Conservation (phyloP, 805 yeast genomes). For the Saccharomycopsis amapae region DNA sequence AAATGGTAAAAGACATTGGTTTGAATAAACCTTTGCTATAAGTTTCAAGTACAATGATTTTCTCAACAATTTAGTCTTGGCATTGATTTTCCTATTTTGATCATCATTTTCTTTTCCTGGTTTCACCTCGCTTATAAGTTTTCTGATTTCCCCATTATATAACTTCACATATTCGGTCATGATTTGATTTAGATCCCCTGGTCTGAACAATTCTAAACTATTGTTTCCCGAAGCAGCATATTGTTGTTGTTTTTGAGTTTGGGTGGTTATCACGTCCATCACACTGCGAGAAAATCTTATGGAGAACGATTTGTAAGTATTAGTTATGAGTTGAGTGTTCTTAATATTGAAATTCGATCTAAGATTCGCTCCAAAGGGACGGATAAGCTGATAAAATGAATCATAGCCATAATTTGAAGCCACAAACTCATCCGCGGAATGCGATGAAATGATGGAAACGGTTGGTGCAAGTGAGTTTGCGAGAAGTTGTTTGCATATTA, state of each 20-base stretch:
- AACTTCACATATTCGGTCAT: conserved; percentile 8
- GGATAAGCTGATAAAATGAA: conserved; percentile 2
- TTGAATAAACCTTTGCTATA: conserved; percentile 8
- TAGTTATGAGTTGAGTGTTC: conserved; percentile 19
- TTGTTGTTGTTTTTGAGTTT: neutral
- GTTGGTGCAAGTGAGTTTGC: conserved; percentile 10
- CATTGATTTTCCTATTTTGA: neutral
- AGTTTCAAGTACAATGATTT: conserved; percentile 11
- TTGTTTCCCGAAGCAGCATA: neutral
- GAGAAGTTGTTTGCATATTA: conserved; percentile 5
- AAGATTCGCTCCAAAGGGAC: neutral
- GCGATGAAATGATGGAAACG: conserved; percentile 7
- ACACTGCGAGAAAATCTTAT: conserved; percentile 12
- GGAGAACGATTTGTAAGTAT: conserved; percentile 12
- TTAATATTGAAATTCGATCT: conserved; percentile 14
- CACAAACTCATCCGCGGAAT: conserved; percentile 5
- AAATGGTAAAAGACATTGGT: conserved; percentile 17
- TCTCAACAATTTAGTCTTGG: conserved; percentile 2
- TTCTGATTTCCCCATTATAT: conserved; percentile 5
- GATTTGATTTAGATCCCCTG: conserved; percentile 7
- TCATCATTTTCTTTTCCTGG: neutral
- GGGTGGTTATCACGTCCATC: conserved; percentile 9
- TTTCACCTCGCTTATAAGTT: neutral
- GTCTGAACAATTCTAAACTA: conserved; percentile 11
- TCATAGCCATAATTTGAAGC: conserved; percentile 2